Evolutionary conservation across 345 rosid species (phyloP).

Genomic region (Populus alba): DNA sequence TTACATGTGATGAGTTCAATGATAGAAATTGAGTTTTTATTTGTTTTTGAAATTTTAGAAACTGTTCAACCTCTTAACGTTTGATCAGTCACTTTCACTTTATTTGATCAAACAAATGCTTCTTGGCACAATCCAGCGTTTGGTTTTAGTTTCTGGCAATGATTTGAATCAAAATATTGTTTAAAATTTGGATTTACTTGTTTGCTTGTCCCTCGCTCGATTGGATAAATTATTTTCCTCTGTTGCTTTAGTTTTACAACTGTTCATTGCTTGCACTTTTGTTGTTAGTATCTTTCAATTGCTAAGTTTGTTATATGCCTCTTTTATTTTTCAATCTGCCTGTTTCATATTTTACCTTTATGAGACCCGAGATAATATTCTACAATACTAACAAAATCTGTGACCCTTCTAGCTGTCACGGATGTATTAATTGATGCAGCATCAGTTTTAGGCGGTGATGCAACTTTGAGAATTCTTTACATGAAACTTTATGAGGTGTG

Average conservation of each 20-base stretch:
- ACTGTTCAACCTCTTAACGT: neutral
- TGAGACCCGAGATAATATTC: constrained; percentile 19
- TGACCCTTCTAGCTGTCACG: constrained; percentile 80
- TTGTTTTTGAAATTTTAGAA: too few species aligned
- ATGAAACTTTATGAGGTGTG: constrained; percentile 85
- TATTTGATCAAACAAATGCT: neutral
- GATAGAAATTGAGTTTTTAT: neutral
- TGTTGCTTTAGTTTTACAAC: neutral
- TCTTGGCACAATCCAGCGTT: neutral
- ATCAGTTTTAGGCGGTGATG: constrained; percentile 85
- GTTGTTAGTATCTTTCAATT: constrained; percentile 8
- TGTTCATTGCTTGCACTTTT: neutral
- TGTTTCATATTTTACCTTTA: constrained; percentile 16
- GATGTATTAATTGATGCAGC: constrained; percentile 93
- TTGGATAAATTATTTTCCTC: neutral
- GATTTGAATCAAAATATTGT: neutral
- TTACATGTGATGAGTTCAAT: neutral
- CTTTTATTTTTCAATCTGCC: neutral
- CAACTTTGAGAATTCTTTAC: constrained; percentile 75
- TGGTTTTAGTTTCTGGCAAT: neutral
- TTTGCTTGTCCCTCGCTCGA: neutral
- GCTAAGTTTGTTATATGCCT: constrained; percentile 16
- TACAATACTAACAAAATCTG: constrained; percentile 38
- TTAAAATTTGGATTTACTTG: neutral
- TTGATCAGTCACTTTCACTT: neutral